Conservation (phyloP, 768 basidiomycete species). For the Russula emetica region DNA sequence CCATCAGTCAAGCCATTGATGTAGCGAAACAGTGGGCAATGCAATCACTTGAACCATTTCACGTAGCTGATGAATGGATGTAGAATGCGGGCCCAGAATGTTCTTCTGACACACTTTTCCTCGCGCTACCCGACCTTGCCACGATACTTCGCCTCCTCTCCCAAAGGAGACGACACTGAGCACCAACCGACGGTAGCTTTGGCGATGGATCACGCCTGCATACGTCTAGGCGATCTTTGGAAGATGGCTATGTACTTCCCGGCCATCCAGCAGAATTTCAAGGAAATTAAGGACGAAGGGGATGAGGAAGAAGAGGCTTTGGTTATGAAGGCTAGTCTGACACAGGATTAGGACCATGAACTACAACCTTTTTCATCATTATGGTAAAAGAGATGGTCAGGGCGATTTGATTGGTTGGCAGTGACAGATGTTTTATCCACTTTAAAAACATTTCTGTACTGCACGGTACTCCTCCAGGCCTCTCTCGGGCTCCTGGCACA, state of each 20-base stretch:
- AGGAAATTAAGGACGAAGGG: conserved; percentile 50
- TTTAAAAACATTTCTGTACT: too few species aligned
- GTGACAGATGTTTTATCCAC: too few species aligned
- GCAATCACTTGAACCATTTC: background rate
- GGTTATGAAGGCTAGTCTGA: conserved; percentile 19
- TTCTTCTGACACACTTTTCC: conserved; percentile 94
- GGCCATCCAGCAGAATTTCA: conserved; percentile 61
- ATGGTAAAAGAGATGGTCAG: too few species aligned
- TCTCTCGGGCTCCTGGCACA: too few species aligned
- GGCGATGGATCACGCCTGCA: conserved; percentile 75
- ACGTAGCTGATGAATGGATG: background rate
- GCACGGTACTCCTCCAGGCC: too few species aligned
- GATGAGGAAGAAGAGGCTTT: conserved; percentile 33
- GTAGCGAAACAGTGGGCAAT: conserved; percentile 60
- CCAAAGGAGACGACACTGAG: conserved; percentile 19
- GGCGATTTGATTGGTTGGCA: too few species aligned
- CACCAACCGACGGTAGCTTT: conserved; percentile 48
- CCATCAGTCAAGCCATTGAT: conserved; percentile 81
- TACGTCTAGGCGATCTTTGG: conserved; percentile 79
- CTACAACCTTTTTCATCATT: background rate
- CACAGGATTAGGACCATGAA: background rate
- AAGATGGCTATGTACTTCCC: conserved; percentile 74
- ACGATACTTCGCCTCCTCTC: conserved; percentile 30
- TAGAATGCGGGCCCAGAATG: conserved; percentile 81
- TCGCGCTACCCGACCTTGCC: conserved; percentile 90